Conservation (phyloP, 2,329 filamentous ascomycete species). For the Colletotrichum limetticola region DNA sequence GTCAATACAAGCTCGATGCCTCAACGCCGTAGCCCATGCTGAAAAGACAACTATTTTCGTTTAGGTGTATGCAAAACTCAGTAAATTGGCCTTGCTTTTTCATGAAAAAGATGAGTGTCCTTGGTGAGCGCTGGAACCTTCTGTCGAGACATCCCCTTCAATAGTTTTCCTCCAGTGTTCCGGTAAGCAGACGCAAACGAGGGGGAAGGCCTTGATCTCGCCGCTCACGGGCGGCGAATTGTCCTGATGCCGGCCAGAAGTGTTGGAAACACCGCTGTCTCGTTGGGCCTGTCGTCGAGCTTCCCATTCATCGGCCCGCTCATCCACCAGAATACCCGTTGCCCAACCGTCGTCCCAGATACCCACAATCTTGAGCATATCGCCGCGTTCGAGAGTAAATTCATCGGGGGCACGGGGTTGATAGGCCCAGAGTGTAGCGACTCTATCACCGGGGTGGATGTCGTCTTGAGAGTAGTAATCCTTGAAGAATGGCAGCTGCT, state of each 20-base stretch:
- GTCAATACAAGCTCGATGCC: constrained; percentile 35
- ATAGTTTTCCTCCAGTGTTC: constrained; percentile 98
- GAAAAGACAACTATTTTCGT: constrained; percentile 36
- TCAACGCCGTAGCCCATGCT: constrained; percentile 53
- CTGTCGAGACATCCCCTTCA: constrained; percentile 83
- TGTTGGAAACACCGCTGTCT: constrained; percentile 93
- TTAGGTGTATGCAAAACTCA: constrained; percentile 37
- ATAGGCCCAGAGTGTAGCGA: constrained; percentile 95
- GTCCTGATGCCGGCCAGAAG: constrained; percentile 68
- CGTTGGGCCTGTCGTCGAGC: constrained; percentile 79
- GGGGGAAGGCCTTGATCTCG: constrained; percentile 96
- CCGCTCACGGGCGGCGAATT: constrained; percentile 74
- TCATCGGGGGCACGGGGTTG: constrained; percentile 94
- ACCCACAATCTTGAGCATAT: constrained; percentile 97
- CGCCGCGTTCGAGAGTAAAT: constrained; percentile 90
- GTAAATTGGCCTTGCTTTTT: constrained; percentile 37
- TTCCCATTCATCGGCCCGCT: constrained; percentile 91
- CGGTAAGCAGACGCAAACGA: constrained; percentile 95
- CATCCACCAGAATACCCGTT: constrained; percentile 85
- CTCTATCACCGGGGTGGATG: constrained; percentile 89
- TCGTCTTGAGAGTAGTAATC: constrained; percentile 99
- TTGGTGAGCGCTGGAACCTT: constrained; percentile 61
- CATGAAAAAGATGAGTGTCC: constrained; percentile 41
- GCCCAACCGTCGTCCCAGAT: constrained; percentile 99
- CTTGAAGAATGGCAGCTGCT: constrained; percentile 96